Evolutionary conservation across 768 basidiomycete genomes (phyloP).

Genomic region (Mycena amicta): DNA sequence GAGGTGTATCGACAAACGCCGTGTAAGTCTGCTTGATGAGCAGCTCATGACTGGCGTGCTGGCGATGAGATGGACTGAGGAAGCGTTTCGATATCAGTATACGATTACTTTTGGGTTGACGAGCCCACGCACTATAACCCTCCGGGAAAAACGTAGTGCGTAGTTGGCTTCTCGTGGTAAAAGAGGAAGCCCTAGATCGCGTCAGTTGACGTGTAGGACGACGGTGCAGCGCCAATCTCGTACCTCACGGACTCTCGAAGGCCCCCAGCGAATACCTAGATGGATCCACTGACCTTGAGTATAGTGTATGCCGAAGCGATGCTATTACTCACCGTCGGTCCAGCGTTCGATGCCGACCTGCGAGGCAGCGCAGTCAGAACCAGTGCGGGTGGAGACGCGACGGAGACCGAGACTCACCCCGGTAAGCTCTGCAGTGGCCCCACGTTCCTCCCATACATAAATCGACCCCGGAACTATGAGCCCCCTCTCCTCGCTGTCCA

Average conservation of each 20-base stretch:
- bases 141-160: slow-evolving; percentile 40
- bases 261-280: slow-evolving; percentile 72
- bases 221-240: slow-evolving; percentile 1
- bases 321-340: slow-evolving; percentile 63
- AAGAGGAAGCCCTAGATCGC: slow-evolving; percentile 68
- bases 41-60: slow-evolving; percentile 39
- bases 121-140: slow-evolving; percentile 45
- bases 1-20: slow-evolving; percentile 68
- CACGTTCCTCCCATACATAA: slow-evolving; percentile 86
- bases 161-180: slow-evolving; percentile 74
- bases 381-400: no score
- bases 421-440: slow-evolving; percentile 69
- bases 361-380: slow-evolving; percentile 10
- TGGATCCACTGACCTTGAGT: not conserved
- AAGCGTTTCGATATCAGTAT: slow-evolving; percentile 13
- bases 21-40: slow-evolving; percentile 85
- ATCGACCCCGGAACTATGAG: slow-evolving; percentile 73
- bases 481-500: slow-evolving; percentile 76
- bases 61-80: slow-evolving; percentile 21
- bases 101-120: slow-evolving; percentile 1
- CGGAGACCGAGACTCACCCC: slow-evolving; percentile 49
- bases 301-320: not conserved
- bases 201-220: slow-evolving; percentile 5
- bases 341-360: slow-evolving; percentile 82
- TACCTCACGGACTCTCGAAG: slow-evolving; percentile 78